These are phyloP conservation scores for Apodospora peruviana DNA, from an alignment of 495 filamentous ascomycete species.

Conservation along the genomic window DNA sequence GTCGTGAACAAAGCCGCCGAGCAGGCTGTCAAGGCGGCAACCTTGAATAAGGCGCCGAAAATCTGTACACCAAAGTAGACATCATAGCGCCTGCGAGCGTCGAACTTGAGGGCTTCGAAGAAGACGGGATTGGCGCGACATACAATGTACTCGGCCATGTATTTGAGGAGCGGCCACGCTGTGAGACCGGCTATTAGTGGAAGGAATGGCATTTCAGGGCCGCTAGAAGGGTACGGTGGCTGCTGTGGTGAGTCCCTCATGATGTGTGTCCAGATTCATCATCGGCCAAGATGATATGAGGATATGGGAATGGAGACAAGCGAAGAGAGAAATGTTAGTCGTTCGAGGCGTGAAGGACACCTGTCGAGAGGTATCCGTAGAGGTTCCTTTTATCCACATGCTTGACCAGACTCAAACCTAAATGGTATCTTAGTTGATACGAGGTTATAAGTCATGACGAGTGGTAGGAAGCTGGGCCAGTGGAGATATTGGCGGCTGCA, in stretches of 20 bases:
- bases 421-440: too few relatives aligned
- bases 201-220: slow-evolving; percentile 13
- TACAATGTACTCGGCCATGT: slow-evolving; percentile 8
- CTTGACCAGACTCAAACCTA: too few relatives aligned
- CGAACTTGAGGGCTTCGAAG: slow-evolving; percentile 13
- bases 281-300: too few relatives aligned
- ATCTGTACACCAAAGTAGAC: slow-evolving; percentile 19
- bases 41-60: slow-evolving; percentile 18
- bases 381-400: too few relatives aligned
- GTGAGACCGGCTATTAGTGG: slow-evolving; percentile 15
- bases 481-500: too few relatives aligned
- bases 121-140: slow-evolving; percentile 10
- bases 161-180: slow-evolving; percentile 9
- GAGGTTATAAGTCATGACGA: too few relatives aligned
- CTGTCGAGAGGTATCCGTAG: too few relatives aligned
- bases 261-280: too few relatives aligned
- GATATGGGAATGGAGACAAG: too few relatives aligned
- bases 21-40: slow-evolving; percentile 10
- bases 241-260: slow-evolving; percentile 1
- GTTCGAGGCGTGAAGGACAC: too few relatives aligned
- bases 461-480: too few relatives aligned
- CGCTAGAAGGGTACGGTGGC: background rate
- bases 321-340: too few relatives aligned
- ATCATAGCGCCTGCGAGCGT: slow-evolving; percentile 15
- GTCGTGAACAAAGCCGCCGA: slow-evolving; percentile 12